A percentile compares a stretch with the other conserved stretches of the same genome.
Evolutionary conservation across 768 basidiomycete species (phyloP).

Genomic region (Boletus huronensis): DNA sequence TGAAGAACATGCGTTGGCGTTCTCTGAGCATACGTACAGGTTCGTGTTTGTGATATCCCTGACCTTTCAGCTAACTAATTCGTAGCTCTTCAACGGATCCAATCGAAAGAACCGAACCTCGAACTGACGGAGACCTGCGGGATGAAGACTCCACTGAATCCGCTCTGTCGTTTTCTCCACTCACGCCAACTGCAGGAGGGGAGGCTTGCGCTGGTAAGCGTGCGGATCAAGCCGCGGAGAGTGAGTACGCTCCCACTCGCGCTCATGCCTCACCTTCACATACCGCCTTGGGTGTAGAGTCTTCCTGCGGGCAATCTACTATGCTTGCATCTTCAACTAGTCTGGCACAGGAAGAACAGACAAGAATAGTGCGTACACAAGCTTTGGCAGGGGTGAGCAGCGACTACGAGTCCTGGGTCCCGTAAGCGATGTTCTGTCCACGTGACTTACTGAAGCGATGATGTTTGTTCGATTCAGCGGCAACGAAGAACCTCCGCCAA

Average conservation of each 20-base stretch:
- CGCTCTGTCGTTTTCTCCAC: neutral
- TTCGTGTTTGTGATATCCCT: neutral
- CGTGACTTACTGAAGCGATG: neutral
- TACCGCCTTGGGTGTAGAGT: neutral
- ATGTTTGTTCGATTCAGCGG: neutral
- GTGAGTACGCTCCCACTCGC: neutral
- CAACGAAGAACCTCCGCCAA: conserved; percentile 11
- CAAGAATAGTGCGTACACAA: neutral
- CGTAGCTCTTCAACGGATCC: neutral
- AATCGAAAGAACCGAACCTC: neutral
- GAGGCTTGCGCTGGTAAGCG: neutral
- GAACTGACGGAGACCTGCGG: too few species aligned
- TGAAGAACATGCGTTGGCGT: neutral
- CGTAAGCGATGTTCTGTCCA: conserved; percentile 1
- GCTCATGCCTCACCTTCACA: neutral
- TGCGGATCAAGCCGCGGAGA: neutral
- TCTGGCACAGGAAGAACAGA: neutral
- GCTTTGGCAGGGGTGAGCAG: neutral
- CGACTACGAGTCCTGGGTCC: neutral
- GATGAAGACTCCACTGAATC: neutral
- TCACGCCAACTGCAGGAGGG: neutral
- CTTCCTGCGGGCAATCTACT: neutral
- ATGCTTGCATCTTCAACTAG: neutral
- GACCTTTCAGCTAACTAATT: neutral
- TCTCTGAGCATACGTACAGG: conserved; percentile 1